A percentile compares a stretch with the other conserved stretches of the same genome.
phyloP scores from a whole-genome alignment of 2,329 filamentous ascomycete genomes.

The Penicillium sp. region DNA sequence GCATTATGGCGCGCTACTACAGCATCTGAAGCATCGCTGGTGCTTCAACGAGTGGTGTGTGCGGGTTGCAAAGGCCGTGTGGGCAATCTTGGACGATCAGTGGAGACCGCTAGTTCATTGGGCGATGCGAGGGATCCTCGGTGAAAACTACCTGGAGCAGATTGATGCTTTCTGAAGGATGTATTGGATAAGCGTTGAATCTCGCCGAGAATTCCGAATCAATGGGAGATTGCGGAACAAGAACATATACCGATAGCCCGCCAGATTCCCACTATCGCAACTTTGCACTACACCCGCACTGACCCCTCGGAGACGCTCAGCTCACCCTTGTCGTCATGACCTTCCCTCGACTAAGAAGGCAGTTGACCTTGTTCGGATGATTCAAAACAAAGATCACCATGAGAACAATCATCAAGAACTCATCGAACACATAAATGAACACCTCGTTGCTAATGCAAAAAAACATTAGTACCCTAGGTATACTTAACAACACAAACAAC shows the following conservation, averaged over 20 bases:
- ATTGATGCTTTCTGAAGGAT: slow-evolving; percentile 3
- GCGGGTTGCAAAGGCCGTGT: slow-evolving; percentile 63
- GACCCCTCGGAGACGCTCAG: slow-evolving; percentile 13
- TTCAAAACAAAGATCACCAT: slow-evolving; percentile 23
- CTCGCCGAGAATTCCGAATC: too few species aligned
- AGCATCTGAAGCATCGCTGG: slow-evolving; percentile 59
- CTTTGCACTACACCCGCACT: not conserved
- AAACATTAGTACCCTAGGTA: slow-evolving; percentile 25
- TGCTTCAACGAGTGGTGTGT: slow-evolving; percentile 66
- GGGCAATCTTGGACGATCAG: slow-evolving; percentile 30
- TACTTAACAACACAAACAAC: slow-evolving; percentile 32
- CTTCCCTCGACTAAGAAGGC: slow-evolving; percentile 17
- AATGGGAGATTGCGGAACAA: too few species aligned
- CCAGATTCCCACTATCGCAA: too few species aligned
- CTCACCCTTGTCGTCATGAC: slow-evolving; percentile 18
- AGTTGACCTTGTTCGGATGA: slow-evolving; percentile 24
- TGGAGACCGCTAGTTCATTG: slow-evolving; percentile 32
- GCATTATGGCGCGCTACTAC: slow-evolving; percentile 60
- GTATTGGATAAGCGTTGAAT: too few species aligned
- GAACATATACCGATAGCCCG: not conserved
- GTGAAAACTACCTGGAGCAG: slow-evolving; percentile 20
- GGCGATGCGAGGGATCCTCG: slow-evolving; percentile 33
- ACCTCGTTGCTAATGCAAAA: slow-evolving; percentile 26
- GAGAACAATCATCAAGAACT: slow-evolving; percentile 28
- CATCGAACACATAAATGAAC: slow-evolving; percentile 33